Base-by-base conservation (phyloP, 1,284 basidiomycete species). In the Neonothopanus nambi region DNA sequence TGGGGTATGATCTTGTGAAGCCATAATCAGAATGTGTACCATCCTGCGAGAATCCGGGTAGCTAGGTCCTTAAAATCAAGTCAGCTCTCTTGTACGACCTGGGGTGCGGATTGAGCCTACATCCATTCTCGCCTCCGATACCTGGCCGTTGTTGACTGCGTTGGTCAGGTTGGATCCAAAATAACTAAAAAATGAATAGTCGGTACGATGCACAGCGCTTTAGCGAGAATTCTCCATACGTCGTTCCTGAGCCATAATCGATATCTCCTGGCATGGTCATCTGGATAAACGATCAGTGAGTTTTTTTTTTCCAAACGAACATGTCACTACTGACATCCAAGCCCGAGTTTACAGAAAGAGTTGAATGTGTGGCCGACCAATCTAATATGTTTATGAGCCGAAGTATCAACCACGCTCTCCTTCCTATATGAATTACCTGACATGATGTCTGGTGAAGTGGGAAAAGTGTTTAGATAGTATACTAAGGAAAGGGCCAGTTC, bases 181-280 rank as follows among this genome's bases (percentile, higher is more conserved):
- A 65, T 79, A 84, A 9, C 30, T 47, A 36, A 26, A 48, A 42
- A 40, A 20, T 41, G 11, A 9, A 21, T 37, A 52, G n/a, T n/a
- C 60, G 46, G 37, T 33, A 33, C 13, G 9, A 33, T 5, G 30
- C 30, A 11, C 8, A 33, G 8, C 13, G 8, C 13, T 33, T 13
- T 2, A 8, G 30, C 9, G 9, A 33, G 9, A 9, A 33, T 11
- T 4, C 13, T 33, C 30, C 30, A 13, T 55, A 70, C 65, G 63
- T 65, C 37, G 57, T 66, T 59, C 73, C 74, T 7, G 74, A 77
- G 38, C 61, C 62, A 18, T 66, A 57, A 23, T 65, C 48, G 36
- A 71, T 69, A 61, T 85, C 82, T 28, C 84, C 82, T 57, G 84
- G 85, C 79, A 83, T 82, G 12, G 78, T 81, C 76, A 80, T 78